Evolutionary conservation across 768 basidiomycete genomes (phyloP).

Genomic region (Cystofilobasidium ferigula): DNA sequence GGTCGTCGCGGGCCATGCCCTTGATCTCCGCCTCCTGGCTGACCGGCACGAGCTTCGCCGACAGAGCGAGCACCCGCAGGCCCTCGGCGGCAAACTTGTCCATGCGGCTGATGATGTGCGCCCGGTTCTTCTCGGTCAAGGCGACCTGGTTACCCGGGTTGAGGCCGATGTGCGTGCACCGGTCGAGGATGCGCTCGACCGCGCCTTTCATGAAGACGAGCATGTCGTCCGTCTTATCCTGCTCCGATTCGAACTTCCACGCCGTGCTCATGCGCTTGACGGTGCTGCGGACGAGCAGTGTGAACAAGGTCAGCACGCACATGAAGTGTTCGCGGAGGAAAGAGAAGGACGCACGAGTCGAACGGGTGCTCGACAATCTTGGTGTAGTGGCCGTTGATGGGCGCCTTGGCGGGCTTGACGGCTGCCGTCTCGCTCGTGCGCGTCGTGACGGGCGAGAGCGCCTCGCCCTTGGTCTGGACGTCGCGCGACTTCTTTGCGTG

Average conservation of each 20-base stretch:
- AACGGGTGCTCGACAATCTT: conserved; percentile 44
- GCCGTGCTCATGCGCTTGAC: conserved; percentile 28
- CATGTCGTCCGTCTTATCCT: conserved; percentile 25
- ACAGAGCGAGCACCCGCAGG: conserved; percentile 40
- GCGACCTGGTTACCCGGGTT: conserved; percentile 28
- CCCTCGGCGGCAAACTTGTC: conserved; percentile 40
- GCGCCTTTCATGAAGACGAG: conserved; percentile 39
- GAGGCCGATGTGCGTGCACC: conserved; percentile 38
- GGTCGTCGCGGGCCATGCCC: conserved; percentile 40
- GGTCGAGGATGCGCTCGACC: conserved; percentile 47
- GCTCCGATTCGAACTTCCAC: conserved; percentile 29
- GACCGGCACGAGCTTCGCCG: conserved; percentile 36
- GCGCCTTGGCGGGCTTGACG: conserved; percentile 4
- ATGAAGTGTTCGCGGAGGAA: conserved; percentile 30
- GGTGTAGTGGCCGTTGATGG: conserved; percentile 34
- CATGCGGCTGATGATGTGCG: conserved; percentile 30
- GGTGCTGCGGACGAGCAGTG: conserved; percentile 31
- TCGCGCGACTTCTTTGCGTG: conserved; percentile 28
- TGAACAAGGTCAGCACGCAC: neutral
- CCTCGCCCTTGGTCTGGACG: conserved; percentile 28
- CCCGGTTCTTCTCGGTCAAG: conserved; percentile 32
- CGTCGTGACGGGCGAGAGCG: conserved; percentile 9
- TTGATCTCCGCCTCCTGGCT: conserved; percentile 35
- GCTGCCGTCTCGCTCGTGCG: conserved; percentile 13
- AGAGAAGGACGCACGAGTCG: conserved; percentile 42